These are phyloP conservation scores for Apiospora koreana DNA, from an alignment of 2,329 filamentous ascomycete genomes.

Conservation along the genomic window DNA sequence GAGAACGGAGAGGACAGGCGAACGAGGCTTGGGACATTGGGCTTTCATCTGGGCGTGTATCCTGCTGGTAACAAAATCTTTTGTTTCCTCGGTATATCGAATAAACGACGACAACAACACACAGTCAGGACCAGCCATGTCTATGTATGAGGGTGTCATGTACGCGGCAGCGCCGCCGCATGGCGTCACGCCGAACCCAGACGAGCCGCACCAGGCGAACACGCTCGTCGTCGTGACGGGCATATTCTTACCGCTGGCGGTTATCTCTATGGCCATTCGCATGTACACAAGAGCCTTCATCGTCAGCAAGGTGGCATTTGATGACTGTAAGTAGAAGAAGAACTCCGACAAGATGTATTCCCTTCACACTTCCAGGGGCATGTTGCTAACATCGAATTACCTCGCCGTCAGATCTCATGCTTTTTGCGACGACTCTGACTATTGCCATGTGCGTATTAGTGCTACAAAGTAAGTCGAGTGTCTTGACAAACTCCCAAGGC, in stretches of 20 bases:
- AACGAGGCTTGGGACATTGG: no score
- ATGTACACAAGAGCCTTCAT: conserved; percentile 20
- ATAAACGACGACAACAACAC: neutral
- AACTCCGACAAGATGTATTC: neutral
- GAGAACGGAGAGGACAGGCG: neutral
- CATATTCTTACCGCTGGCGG: conserved; percentile 20
- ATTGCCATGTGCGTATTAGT: conserved; percentile 13
- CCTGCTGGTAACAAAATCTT: no score
- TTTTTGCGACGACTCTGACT: conserved; percentile 8
- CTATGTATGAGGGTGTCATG: conserved; percentile 18
- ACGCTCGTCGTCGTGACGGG: conserved; percentile 16
- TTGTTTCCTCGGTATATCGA: no score
- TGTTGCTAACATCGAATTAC: neutral
- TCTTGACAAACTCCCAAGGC: no score
- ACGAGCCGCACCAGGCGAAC: conserved; percentile 13
- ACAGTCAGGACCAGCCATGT: conserved; percentile 15
- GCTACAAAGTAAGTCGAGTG: conserved; percentile 15
- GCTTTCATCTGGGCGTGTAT: no score
- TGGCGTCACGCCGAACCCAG: conserved; percentile 16
- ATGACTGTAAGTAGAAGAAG: conserved; percentile 19
- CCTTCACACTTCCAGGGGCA: neutral
- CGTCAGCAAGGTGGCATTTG: conserved; percentile 17
- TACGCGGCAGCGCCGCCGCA: conserved; percentile 19
- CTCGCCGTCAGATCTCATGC: conserved; percentile 15
- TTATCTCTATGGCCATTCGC: conserved; percentile 16